These are phyloP conservation scores for Tranzscheliella williamsii DNA, from an alignment of 1,284 basidiomycete species.

Conservation along the genomic window DNA sequence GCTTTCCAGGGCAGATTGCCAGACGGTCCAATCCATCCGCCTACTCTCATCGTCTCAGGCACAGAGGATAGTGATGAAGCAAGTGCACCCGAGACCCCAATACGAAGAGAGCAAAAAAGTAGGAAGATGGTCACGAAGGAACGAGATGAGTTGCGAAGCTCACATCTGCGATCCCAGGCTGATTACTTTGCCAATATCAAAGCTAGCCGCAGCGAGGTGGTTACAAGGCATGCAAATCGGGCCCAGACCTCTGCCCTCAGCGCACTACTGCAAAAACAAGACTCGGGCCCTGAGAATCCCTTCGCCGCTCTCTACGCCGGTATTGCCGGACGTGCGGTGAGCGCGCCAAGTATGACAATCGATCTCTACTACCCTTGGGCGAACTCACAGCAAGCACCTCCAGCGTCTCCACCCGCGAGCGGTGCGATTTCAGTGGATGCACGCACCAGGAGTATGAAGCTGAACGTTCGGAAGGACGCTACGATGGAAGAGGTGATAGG, in stretches of 20 bases:
- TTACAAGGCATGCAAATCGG: conserved; percentile 29
- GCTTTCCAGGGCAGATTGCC: conserved; percentile 1
- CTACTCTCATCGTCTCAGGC: conserved; percentile 20
- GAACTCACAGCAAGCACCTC: conserved; percentile 45
- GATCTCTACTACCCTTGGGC: conserved; percentile 87
- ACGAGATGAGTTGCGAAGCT: conserved; percentile 1
- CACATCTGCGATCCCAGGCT: conserved; percentile 10
- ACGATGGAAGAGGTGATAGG: conserved; percentile 95
- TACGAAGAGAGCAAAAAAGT: conserved; percentile 5
- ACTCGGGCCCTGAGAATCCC: conserved; percentile 56
- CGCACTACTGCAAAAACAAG: conserved; percentile 36
- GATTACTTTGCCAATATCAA: conserved; percentile 39
- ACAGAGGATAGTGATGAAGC: conserved; percentile 27
- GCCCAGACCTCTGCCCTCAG: conserved; percentile 37
- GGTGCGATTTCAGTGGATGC: conserved; percentile 37
- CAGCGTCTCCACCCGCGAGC: conserved; percentile 23
- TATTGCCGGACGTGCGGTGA: conserved; percentile 60
- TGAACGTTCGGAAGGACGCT: conserved; percentile 80
- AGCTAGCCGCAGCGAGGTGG: conserved; percentile 20
- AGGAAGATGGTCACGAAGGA: conserved; percentile 9
- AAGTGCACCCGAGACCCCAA: conserved; percentile 9
- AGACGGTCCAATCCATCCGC: conserved; percentile 1
- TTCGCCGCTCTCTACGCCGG: conserved; percentile 63
- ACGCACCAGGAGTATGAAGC: conserved; percentile 61
- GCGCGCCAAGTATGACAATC: conserved; percentile 66